These are phyloP conservation scores for Caryopteris hybrid DNA, from an alignment of 305 asterid species.

Conservation along the genomic window DNA sequence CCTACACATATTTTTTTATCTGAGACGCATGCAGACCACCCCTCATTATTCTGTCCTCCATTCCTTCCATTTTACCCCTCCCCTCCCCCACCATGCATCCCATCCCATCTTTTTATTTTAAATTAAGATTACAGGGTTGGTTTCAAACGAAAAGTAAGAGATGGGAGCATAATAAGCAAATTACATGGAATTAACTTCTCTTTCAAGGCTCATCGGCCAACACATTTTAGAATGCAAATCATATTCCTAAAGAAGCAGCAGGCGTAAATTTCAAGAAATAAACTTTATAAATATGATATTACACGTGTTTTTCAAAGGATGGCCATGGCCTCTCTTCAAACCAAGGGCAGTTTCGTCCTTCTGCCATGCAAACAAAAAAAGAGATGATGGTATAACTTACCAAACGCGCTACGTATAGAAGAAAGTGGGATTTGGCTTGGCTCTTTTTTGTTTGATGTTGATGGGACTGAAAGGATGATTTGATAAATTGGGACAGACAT, in stretches of 20 bases:
- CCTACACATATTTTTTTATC: slow-evolving; percentile 9
- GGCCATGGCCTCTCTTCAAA: not conserved
- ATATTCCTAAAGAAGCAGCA: not conserved
- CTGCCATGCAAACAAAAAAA: no score
- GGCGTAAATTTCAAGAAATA: slow-evolving; percentile 20
- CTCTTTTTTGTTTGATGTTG: slow-evolving; percentile 26
- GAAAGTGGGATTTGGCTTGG: slow-evolving; percentile 31
- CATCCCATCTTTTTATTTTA: no score
- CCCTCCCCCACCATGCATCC: not conserved
- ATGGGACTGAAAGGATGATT: no score
- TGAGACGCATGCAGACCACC: slow-evolving; percentile 50
- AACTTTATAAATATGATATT: not conserved
- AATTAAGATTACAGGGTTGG: no score
- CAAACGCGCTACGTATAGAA: slow-evolving; percentile 31
- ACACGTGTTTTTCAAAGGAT: slow-evolving; percentile 22
- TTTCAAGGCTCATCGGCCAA: slow-evolving; percentile 9
- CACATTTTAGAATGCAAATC: slow-evolving; percentile 11
- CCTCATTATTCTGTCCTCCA: slow-evolving; percentile 33
- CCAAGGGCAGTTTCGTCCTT: slow-evolving; percentile 15
- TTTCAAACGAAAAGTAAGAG: no score
- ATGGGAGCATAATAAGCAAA: not conserved
- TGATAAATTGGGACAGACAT: slow-evolving; percentile 14
- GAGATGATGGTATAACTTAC: slow-evolving; percentile 26
- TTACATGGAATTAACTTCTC: slow-evolving; percentile 2
- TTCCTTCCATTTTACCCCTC: slow-evolving; percentile 46